phyloP scores from a whole-genome alignment of 257 asterid genomes.

The Scutellaria minor region DNA sequence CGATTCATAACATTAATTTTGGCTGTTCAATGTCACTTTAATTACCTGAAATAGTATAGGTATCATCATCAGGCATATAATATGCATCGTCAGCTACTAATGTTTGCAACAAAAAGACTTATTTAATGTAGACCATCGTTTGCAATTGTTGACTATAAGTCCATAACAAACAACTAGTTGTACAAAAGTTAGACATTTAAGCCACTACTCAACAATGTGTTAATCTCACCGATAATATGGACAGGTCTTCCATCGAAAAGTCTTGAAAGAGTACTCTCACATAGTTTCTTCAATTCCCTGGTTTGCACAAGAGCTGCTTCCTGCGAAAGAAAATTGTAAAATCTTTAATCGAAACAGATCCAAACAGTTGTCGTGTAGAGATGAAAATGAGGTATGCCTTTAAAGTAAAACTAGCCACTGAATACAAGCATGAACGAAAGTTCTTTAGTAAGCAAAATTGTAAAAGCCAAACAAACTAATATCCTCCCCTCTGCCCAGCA shows the following conservation, averaged over 20 bases:
- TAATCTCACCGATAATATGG: conserved; percentile 85
- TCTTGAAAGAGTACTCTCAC: conserved; percentile 71
- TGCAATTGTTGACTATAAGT: conserved; percentile 13
- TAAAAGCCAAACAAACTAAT: background rate
- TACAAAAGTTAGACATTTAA: conserved; percentile 39
- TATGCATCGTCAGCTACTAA: background rate
- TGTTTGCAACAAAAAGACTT: conserved; percentile 22
- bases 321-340: conserved; percentile 45
- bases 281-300: conserved; percentile 79
- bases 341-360: background rate
- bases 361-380: no score
- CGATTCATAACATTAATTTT: conserved; percentile 14
- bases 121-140: conserved; percentile 19
- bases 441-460: background rate
- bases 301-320: conserved; percentile 73
- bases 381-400: background rate
- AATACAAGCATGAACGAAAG: background rate
- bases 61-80: background rate
- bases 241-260: conserved; percentile 92
- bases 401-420: background rate
- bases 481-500: background rate
- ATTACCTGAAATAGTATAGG: background rate
- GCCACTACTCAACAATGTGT: conserved; percentile 66
- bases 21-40: background rate
- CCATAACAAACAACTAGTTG: conserved; percentile 26